Base-by-base conservation (phyloP, 805 yeast genomes). In the Schwanniomyces sp. region DNA sequence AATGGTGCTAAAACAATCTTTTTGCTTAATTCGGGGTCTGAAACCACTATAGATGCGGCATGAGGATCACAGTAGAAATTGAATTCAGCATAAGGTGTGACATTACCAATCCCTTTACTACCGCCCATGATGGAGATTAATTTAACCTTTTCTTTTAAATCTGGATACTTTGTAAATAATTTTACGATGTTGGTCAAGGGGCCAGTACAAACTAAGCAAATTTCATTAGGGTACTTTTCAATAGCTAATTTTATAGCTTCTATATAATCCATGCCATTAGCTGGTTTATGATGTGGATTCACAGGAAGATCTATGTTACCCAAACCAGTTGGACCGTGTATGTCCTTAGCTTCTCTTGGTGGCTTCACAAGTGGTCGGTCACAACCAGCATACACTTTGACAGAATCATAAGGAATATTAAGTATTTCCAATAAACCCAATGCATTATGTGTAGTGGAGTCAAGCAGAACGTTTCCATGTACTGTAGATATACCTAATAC, bases 81-180 rank as follows among this genome's bases (percentile, higher is more conserved):
- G 71, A 87, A 89, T 62, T 90, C 96, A 5, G 92, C 82, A 41
- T 72, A 74, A 16, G 69, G 65, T 4, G 82, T 75, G 46, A 67
- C 57, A 55, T 82, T 82, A 1, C 84, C 82, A 7, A 78, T 72
- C 14, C 69, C 65, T 46, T 79, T 60, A 0, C 78, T 80, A 2
- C 95, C 96, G 11, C 96, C 96, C 95, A 90, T 88, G 17, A 87
- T 76, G 10, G 87, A 73, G 14, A 90, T 62, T 44, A 66, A 75
- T 44, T 74, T 75, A 44, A 90, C 71, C 44, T 76, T 71, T 1
- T 62, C 39, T 47, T 68, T 75, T 12, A 80, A 56, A 17, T 80
- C 78, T 0, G 96, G 95, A 54, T 78, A 76, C 38, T 65, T 65
- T 24, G 61, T 53, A 32, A 86, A 72, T 34, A 90, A 67, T 2